phyloP scores from a whole-genome alignment of 2,329 filamentous ascomycete genomes.

The Volutella citrinella region DNA sequence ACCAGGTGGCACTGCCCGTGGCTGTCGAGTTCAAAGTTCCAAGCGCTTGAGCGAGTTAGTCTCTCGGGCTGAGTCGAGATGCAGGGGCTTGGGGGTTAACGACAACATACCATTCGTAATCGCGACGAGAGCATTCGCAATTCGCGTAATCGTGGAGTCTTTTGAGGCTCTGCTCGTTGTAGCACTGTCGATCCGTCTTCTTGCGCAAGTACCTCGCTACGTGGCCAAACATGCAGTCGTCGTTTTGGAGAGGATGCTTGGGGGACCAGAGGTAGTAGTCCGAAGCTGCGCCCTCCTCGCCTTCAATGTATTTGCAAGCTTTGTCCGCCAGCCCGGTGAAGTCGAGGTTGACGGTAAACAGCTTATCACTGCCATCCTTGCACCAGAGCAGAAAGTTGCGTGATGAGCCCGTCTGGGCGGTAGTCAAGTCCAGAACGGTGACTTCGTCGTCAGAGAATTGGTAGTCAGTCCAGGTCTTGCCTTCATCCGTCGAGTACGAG shows the following conservation, averaged over 20 bases:
- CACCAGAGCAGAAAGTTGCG: slow-evolving; percentile 93
- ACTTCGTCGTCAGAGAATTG: slow-evolving; percentile 71
- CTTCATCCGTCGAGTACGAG: slow-evolving; percentile 78
- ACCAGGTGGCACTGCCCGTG: slow-evolving; percentile 79
- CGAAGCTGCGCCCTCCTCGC: slow-evolving; percentile 52
- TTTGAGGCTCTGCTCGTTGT: slow-evolving; percentile 71
- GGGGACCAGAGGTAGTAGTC: slow-evolving; percentile 91
- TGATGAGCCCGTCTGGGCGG: slow-evolving; percentile 82
- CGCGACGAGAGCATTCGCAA: slow-evolving; percentile 78
- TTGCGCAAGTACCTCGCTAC: slow-evolving; percentile 88
- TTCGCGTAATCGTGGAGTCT: slow-evolving; percentile 71
- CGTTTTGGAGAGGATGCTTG: slow-evolving; percentile 71
- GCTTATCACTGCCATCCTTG: slow-evolving; percentile 49
- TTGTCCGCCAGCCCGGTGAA: slow-evolving; percentile 77
- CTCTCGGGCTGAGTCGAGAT: no score
- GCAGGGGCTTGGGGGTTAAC: no score
- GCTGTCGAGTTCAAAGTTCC: slow-evolving; percentile 80
- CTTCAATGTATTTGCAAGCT: slow-evolving; percentile 67
- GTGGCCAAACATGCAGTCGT: slow-evolving; percentile 91
- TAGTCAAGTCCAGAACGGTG: slow-evolving; percentile 76
- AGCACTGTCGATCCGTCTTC: slow-evolving; percentile 74
- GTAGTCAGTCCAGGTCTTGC: slow-evolving; percentile 73
- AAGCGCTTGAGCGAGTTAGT: slow-evolving; percentile 81
- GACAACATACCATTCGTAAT: slow-evolving; percentile 90
- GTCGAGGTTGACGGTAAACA: slow-evolving; percentile 80